Evolutionary conservation across 768 basidiomycete genomes (phyloP).

Genomic region (Lentinula aciculospora): DNA sequence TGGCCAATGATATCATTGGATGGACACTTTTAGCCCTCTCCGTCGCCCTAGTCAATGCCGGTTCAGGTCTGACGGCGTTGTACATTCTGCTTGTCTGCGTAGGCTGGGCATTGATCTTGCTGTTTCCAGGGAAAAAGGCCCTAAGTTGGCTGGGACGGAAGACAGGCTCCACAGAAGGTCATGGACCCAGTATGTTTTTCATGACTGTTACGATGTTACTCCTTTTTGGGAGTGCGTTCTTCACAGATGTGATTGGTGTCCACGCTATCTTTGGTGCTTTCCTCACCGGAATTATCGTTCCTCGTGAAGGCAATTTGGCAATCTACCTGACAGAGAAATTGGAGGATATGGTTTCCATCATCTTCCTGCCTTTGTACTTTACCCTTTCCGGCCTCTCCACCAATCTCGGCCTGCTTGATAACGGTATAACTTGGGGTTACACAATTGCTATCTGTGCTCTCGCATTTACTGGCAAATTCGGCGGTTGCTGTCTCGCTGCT

Average conservation of each 20-base stretch:
- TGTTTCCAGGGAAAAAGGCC: slow-evolving; percentile 56
- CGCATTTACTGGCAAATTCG: slow-evolving; percentile 87
- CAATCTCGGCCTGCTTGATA: slow-evolving; percentile 74
- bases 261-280: slow-evolving; percentile 93
- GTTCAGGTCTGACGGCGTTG: slow-evolving; percentile 75
- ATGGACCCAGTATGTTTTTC: slow-evolving; percentile 79
- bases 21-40: slow-evolving; percentile 89
- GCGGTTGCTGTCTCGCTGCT: slow-evolving; percentile 74
- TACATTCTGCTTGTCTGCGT: slow-evolving; percentile 79
- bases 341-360: slow-evolving; percentile 91
- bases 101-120: slow-evolving; percentile 74
- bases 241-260: slow-evolving; percentile 90
- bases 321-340: slow-evolving; percentile 89
- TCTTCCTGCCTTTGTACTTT: slow-evolving; percentile 94
- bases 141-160: slow-evolving; percentile 69
- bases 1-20: slow-evolving; percentile 82
- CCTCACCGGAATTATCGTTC: slow-evolving; percentile 74
- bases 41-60: slow-evolving; percentile 88
- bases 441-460: slow-evolving; percentile 72
- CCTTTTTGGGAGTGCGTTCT: slow-evolving; percentile 83
- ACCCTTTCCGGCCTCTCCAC: slow-evolving; percentile 89
- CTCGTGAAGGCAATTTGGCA: slow-evolving; percentile 82
- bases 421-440: slow-evolving; percentile 84
- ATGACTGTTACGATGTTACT: slow-evolving; percentile 82
- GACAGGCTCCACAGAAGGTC: slow-evolving; percentile 73